phyloP scores from a whole-genome alignment of 2,329 filamentous ascomycete genomes.

The Verticillium nubilum region DNA sequence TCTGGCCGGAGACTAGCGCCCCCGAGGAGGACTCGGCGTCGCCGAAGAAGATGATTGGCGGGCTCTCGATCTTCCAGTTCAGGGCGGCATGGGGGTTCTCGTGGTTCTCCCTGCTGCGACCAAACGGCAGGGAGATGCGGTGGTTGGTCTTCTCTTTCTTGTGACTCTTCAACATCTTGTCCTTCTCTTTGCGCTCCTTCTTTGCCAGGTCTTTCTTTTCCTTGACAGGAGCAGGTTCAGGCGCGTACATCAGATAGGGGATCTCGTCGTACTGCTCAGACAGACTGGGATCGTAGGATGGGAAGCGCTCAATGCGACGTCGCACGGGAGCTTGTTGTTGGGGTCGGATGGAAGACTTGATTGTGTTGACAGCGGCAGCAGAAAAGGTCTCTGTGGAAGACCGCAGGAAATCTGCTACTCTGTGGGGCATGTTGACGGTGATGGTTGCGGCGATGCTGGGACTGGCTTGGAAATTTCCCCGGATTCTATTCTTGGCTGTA shows the following conservation, averaged over 20 bases:
- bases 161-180: conserved; percentile 26
- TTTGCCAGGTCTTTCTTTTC: not conserved
- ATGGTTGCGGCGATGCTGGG: conserved; percentile 7
- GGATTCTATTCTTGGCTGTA: conserved; percentile 7
- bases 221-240: conserved; percentile 7
- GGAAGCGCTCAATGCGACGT: not conserved
- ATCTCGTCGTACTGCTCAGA: conserved; percentile 13
- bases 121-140: conserved; percentile 34
- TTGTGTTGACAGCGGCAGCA: conserved; percentile 32
- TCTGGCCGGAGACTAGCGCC: conserved; percentile 77
- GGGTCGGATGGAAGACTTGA: conserved; percentile 35
- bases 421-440: conserved; percentile 45
- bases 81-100: conserved; percentile 35
- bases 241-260: conserved; percentile 11
- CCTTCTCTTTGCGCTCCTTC: conserved; percentile 2
- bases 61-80: conserved; percentile 70
- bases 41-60: conserved; percentile 80
- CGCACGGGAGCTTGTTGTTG: conserved; percentile 6
- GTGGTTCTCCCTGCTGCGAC: conserved; percentile 29
- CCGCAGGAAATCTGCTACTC: conserved; percentile 52
- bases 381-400: conserved; percentile 43
- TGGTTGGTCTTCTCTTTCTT: conserved; percentile 15
- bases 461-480: not conserved
- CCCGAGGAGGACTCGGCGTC: conserved; percentile 69
- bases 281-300: not conserved